Conservation (phyloP, 78 protist species). For the Parvularia atlantis region DNA sequence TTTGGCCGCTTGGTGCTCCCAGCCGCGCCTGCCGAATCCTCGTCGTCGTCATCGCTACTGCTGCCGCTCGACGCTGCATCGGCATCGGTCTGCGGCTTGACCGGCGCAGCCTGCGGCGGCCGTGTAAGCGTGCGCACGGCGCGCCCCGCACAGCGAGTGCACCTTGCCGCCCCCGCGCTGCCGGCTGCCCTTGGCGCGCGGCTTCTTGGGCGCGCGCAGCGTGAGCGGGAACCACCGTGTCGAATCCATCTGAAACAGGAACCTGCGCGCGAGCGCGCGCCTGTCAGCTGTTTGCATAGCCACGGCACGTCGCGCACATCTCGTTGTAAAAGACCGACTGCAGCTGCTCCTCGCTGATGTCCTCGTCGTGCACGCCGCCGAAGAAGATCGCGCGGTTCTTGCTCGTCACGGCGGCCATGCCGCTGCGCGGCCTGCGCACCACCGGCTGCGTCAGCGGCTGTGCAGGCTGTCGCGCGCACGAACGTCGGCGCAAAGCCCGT, state of each 20-base stretch:
- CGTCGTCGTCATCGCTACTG: too few relatives aligned
- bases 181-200: too few relatives aligned
- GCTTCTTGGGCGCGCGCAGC: not conserved
- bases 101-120: not conserved
- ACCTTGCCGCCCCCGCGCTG: slow-evolving; percentile 1
- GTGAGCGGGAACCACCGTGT: slow-evolving; percentile 1
- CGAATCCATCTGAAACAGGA: not conserved
- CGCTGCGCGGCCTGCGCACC: too few relatives aligned
- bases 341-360: not conserved
- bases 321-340: not conserved
- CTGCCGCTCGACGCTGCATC: not conserved
- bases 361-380: slow-evolving; percentile 24
- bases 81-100: not conserved
- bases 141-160: too few relatives aligned
- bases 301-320: slow-evolving; percentile 1
- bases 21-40: too few relatives aligned
- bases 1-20: too few relatives aligned
- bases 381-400: too few relatives aligned
- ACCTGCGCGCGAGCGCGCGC: not conserved
- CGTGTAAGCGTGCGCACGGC: not conserved
- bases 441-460: too few relatives aligned
- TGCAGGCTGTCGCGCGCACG: too few relatives aligned
- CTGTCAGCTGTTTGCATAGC: not conserved
- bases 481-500: slow-evolving; percentile 9
- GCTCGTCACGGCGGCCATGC: too few relatives aligned